These are phyloP conservation scores for Verruconis gallopava DNA, from an alignment of 2,329 filamentous ascomycete genomes.

Conservation along the genomic window DNA sequence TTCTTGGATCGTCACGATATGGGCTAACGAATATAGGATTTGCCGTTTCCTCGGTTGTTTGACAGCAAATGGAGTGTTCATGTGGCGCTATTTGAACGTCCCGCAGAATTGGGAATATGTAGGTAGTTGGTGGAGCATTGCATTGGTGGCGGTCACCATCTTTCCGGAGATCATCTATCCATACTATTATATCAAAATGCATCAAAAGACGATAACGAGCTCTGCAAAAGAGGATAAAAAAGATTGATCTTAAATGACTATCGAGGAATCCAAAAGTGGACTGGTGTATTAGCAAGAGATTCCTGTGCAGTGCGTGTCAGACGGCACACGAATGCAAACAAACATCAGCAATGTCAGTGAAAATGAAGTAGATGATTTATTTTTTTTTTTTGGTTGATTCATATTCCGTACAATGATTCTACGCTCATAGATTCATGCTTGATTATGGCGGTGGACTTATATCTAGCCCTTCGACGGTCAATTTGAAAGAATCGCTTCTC, in stretches of 20 bases:
- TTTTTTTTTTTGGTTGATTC: no score
- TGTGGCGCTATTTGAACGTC: conserved; percentile 27
- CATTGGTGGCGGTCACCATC: conserved; percentile 23
- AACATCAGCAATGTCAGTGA: neutral
- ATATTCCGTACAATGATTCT: no score
- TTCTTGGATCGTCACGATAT: neutral
- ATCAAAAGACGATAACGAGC: conserved; percentile 2
- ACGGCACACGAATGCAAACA: no score
- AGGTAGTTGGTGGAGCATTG: conserved; percentile 21
- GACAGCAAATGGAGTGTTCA: conserved; percentile 26
- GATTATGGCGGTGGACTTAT: conserved; percentile 42
- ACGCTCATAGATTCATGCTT: neutral
- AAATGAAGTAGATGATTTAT: no score
- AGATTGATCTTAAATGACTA: neutral
- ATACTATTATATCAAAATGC: conserved; percentile 25
- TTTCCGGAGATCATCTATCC: conserved; percentile 27
- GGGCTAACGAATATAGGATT: conserved; percentile 16
- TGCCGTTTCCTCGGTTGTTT: conserved; percentile 27
- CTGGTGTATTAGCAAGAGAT: no score
- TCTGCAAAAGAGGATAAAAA: neutral
- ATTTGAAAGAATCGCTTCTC: conserved; percentile 50
- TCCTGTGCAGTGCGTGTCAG: no score
- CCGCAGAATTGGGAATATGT: conserved; percentile 29
- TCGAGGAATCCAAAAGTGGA: neutral
- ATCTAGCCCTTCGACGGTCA: conserved; percentile 48